Evolutionary conservation across 441 rosid species (phyloP).

Genomic region (Manihot esculenta): DNA sequence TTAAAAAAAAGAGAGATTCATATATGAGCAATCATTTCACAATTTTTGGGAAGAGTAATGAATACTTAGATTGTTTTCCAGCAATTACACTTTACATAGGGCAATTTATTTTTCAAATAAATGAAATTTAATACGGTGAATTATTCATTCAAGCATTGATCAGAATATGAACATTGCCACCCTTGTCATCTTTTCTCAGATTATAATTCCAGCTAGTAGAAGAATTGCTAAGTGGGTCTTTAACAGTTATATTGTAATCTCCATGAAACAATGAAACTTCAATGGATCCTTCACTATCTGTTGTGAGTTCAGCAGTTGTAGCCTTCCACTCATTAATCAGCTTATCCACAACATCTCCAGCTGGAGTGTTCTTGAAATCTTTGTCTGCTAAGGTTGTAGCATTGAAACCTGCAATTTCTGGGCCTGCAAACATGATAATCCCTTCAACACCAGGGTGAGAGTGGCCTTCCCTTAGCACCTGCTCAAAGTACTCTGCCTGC

Average conservation of each 20-base stretch:
- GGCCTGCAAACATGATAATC: slow-evolving; percentile 63
- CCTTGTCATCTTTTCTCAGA: too few species aligned
- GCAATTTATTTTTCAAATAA: not conserved
- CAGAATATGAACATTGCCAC: slow-evolving; percentile 16
- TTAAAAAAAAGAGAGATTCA: too few species aligned
- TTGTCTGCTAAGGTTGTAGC: slow-evolving; percentile 50
- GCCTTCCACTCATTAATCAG: slow-evolving; percentile 56
- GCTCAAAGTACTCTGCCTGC: slow-evolving; percentile 63
- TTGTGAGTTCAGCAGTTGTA: slow-evolving; percentile 7
- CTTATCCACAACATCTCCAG: slow-evolving; percentile 71
- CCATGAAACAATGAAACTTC: slow-evolving; percentile 57
- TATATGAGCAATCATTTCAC: too few species aligned
- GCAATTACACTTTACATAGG: not conserved
- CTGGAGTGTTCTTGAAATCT: slow-evolving; percentile 45
- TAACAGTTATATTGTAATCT: slow-evolving; percentile 42
- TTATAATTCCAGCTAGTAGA: slow-evolving; percentile 34
- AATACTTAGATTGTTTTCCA: too few species aligned
- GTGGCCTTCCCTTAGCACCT: slow-evolving; percentile 61
- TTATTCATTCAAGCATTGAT: slow-evolving; percentile 13
- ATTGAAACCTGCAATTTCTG: slow-evolving; percentile 55
- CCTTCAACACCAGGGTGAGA: slow-evolving; percentile 70
- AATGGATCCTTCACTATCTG: slow-evolving; percentile 31
- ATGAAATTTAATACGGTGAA: too few species aligned
- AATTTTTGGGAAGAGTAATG: too few species aligned
- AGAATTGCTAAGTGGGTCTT: slow-evolving; percentile 35